phyloP scores from a whole-genome alignment of 192 early-diverging fungal species.

The Umbelopsis sp. region DNA sequence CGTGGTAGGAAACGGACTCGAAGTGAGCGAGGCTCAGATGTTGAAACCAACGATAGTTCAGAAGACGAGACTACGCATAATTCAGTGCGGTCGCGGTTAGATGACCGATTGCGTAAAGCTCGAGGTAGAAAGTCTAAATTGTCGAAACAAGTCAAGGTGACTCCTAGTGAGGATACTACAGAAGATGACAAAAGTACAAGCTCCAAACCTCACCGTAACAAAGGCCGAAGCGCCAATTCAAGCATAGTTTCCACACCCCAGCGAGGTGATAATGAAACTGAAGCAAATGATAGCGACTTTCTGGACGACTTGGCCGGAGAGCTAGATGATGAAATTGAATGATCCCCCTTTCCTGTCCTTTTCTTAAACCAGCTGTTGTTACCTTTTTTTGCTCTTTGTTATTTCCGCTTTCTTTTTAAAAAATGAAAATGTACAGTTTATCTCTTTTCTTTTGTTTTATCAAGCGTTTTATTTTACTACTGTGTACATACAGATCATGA shows the following conservation, averaged over 20 bases:
- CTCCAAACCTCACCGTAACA: not conserved
- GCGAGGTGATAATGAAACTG: constrained; percentile 8
- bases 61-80: constrained; percentile 35
- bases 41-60: constrained; percentile 43
- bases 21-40: constrained; percentile 31
- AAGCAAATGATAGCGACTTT: constrained; percentile 25
- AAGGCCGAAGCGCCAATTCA: not conserved
- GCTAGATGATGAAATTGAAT: constrained; percentile 52
- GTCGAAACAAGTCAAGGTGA: constrained; percentile 7
- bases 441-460: not conserved
- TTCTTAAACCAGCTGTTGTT: too few relatives aligned
- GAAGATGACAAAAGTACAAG: not conserved
- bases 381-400: too few relatives aligned
- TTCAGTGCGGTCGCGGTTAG: not conserved
- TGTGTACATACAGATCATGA: constrained; percentile 21
- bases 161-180: not conserved
- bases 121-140: constrained; percentile 13
- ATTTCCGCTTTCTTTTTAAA: too few relatives aligned
- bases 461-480: constrained; percentile 1
- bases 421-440: not conserved
- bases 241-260: constrained; percentile 7
- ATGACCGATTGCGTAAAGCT: not conserved
- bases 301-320: constrained; percentile 54
- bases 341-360: not conserved
- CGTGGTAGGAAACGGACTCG: constrained; percentile 2